A percentile compares a stretch with the other conserved stretches of the same genome.
These are phyloP conservation scores for Conoideocrella luteorostrata DNA, from an alignment of 2,329 filamentous ascomycete species.

Conservation along the genomic window DNA sequence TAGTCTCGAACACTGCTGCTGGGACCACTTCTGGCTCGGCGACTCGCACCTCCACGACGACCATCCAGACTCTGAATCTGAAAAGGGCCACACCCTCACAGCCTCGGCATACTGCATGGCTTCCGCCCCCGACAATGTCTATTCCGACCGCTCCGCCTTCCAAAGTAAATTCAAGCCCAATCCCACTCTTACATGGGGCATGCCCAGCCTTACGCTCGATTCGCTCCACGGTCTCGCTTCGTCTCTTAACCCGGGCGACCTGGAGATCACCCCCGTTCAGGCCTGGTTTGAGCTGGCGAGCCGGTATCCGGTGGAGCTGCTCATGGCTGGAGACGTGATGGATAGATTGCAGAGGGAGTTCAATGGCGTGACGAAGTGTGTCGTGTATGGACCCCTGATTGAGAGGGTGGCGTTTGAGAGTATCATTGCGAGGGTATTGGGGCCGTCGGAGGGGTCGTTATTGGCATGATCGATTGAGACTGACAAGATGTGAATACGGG, in stretches of 20 bases:
- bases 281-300: slow-evolving; percentile 47
- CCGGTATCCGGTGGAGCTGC: slow-evolving; percentile 30
- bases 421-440: slow-evolving; percentile 34
- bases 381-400: slow-evolving; percentile 42
- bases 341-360: slow-evolving; percentile 35
- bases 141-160: slow-evolving; percentile 16
- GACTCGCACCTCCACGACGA: slow-evolving; percentile 30
- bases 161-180: not conserved
- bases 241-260: slow-evolving; percentile 33
- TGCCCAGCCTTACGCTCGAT: slow-evolving; percentile 34
- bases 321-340: slow-evolving; percentile 30
- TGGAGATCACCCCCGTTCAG: slow-evolving; percentile 45
- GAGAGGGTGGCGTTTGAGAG: slow-evolving; percentile 40
- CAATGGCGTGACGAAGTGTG: slow-evolving; percentile 36
- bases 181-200: slow-evolving; percentile 28
- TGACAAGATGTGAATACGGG: too few species aligned
- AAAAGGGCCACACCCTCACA: slow-evolving; percentile 38
- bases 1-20: slow-evolving; percentile 48
- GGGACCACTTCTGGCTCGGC: slow-evolving; percentile 39
- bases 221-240: slow-evolving; percentile 38
- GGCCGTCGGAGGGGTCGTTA: slow-evolving; percentile 10
- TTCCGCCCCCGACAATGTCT: slow-evolving; percentile 29
- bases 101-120: slow-evolving; percentile 36
- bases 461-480: not conserved
- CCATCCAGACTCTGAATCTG: slow-evolving; percentile 17